Percentiles rank a stretch among this genome's conserved stretches.
Evolutionary conservation across 768 basidiomycete species (phyloP).

Genomic region (Lepiota subincarnata): DNA sequence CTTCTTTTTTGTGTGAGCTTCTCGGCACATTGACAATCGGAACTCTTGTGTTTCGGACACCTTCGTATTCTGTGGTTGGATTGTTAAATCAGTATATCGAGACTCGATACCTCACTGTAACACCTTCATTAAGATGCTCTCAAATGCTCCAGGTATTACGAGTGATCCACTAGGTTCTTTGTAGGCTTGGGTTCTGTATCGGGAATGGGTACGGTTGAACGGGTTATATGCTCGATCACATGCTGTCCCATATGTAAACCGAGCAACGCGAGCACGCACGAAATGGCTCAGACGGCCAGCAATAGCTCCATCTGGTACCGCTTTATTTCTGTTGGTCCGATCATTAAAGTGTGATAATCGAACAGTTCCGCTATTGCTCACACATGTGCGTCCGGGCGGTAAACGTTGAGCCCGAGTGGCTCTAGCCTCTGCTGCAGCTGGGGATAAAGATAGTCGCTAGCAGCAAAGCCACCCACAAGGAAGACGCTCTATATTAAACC

Average conservation of each 20-base stretch:
- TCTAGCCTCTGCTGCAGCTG: constrained; percentile 12
- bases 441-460: constrained; percentile 20
- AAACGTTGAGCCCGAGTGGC: constrained; percentile 10
- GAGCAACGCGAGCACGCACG: constrained; percentile 23
- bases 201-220: constrained; percentile 19
- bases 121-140: constrained; percentile 8
- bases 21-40: background rate
- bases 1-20: constrained; percentile 3
- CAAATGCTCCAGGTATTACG: constrained; percentile 9
- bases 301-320: constrained; percentile 27
- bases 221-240: constrained; percentile 17
- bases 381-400: constrained; percentile 17
- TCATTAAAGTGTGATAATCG: background rate
- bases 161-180: background rate
- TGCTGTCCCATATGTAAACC: constrained; percentile 21
- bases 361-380: background rate
- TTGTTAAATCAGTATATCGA: background rate
- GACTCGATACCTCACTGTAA: background rate
- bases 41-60: constrained; percentile 20
- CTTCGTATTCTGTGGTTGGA: constrained; percentile 14
- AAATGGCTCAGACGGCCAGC: constrained; percentile 25
- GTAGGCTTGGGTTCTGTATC: constrained; percentile 5
- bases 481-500: constrained; percentile 15
- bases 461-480: constrained; percentile 22
- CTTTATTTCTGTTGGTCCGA: constrained; percentile 23